Evolutionary conservation across 345 rosid genomes (phyloP).

Genomic region (Citrus glauca): DNA sequence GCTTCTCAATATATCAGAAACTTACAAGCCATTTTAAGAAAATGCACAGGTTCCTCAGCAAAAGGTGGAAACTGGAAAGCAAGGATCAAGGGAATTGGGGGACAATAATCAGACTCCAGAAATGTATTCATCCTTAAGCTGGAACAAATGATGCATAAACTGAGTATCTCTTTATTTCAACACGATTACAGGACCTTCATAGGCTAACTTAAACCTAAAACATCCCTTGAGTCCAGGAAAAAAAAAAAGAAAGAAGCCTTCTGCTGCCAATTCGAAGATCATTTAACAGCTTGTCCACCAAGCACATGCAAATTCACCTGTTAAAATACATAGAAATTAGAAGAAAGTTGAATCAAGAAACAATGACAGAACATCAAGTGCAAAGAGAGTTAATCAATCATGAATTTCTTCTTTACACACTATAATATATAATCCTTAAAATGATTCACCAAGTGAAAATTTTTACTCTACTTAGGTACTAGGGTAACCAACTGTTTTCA

Average conservation of each 20-base stretch:
- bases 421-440: not conserved
- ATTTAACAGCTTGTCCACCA: not conserved
- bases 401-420: not conserved
- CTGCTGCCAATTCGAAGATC: not conserved
- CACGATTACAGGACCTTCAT: not conserved
- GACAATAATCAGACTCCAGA: not conserved
- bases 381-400: not conserved
- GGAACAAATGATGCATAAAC: not conserved
- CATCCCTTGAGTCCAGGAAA: not conserved
- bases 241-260: not conserved
- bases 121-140: not conserved
- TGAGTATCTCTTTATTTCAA: not conserved
- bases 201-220: not conserved
- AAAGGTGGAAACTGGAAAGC: not conserved
- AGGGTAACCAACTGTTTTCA: not conserved
- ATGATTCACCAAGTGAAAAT: not conserved
- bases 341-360: not conserved
- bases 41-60: not conserved
- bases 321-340: not conserved
- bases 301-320: slow-evolving; percentile 3
- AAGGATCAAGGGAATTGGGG: not conserved
- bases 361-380: not conserved
- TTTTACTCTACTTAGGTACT: not conserved
- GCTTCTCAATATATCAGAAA: not conserved
- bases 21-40: not conserved